A percentile compares a stretch with the other conserved stretches of the same genome.
Conservation (phyloP, 495 filamentous ascomycete genomes). For the Apiosordaria backusii region DNA sequence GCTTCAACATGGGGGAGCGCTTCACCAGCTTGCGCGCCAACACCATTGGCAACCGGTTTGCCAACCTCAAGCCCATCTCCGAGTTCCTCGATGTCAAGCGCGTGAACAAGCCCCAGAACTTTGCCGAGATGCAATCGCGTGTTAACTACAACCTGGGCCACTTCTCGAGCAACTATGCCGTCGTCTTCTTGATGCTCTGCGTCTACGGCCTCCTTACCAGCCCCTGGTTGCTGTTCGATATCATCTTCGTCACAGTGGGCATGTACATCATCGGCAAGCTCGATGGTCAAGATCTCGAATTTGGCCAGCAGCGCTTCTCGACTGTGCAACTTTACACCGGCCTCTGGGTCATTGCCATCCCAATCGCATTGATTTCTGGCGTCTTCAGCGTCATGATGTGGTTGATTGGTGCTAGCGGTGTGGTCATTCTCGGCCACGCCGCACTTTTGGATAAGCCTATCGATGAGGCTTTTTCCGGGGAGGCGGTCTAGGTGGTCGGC, state of each 20-base stretch:
- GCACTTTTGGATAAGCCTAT: constrained; percentile 97
- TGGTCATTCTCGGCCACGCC: constrained; percentile 91
- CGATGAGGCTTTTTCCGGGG: constrained; percentile 99
- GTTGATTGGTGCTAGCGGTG: constrained; percentile 90
- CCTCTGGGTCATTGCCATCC: constrained; percentile 73
- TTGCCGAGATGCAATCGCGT: constrained; percentile 84
- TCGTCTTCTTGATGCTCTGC: constrained; percentile 87
- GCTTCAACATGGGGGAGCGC: constrained; percentile 68
- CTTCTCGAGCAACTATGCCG: constrained; percentile 98
- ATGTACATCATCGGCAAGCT: constrained; percentile 89
- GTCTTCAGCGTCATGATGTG: constrained; percentile 80
- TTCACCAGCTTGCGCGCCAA: constrained; percentile 76
- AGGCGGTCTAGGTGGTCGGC: constrained; percentile 99
- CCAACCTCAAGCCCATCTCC: constrained; percentile 84
- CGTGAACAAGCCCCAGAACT: constrained; percentile 87
- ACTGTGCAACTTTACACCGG: constrained; percentile 94
- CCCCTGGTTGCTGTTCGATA: constrained; percentile 77
- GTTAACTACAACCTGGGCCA: constrained; percentile 96
- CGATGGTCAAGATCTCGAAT: constrained; percentile 77
- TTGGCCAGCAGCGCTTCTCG: constrained; percentile 76
- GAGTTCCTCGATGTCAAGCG: constrained; percentile 97
- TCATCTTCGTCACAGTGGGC: constrained; percentile 77
- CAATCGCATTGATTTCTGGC: constrained; percentile 77
- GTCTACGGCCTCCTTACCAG: constrained; percentile 94
- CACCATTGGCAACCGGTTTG: constrained; percentile 74